These are phyloP conservation scores for Spathaspora sp. DNA, from an alignment of 805 yeast genomes.

Conservation along the genomic window DNA sequence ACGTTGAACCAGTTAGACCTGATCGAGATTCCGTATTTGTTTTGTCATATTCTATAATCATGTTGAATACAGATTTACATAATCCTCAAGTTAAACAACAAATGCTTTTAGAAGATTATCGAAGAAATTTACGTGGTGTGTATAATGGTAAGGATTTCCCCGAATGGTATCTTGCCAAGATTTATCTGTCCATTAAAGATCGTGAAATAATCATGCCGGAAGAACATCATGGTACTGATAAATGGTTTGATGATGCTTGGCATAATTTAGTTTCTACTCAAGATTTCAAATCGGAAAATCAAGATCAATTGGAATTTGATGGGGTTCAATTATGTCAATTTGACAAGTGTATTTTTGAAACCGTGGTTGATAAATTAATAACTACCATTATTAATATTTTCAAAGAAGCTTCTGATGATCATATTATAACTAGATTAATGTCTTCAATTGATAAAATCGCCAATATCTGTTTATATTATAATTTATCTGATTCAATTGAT, in stretches of 20 bases:
- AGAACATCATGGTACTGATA: slow-evolving; percentile 90
- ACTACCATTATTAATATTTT: slow-evolving; percentile 74
- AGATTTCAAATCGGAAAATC: slow-evolving; percentile 23
- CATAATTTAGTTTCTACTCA: slow-evolving; percentile 59
- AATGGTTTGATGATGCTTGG: slow-evolving; percentile 89
- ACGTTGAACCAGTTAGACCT: slow-evolving; percentile 51
- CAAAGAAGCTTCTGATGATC: slow-evolving; percentile 87
- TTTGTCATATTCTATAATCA: slow-evolving; percentile 83
- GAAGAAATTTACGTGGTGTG: slow-evolving; percentile 75
- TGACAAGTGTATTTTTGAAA: slow-evolving; percentile 68
- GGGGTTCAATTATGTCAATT: slow-evolving; percentile 41
- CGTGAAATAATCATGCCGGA: slow-evolving; percentile 97
- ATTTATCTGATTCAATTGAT: slow-evolving; percentile 55
- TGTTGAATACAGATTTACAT: slow-evolving; percentile 92
- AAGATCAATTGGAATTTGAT: slow-evolving; percentile 9
- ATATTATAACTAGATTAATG: slow-evolving; percentile 80
- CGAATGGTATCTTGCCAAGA: slow-evolving; percentile 76
- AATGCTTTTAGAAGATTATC: slow-evolving; percentile 84
- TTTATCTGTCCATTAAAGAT: slow-evolving; percentile 74
- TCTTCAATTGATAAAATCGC: slow-evolving; percentile 86
- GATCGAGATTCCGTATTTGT: slow-evolving; percentile 86
- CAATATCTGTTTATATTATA: slow-evolving; percentile 64
- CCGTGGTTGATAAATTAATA: slow-evolving; percentile 60
- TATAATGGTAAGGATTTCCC: slow-evolving; percentile 77
- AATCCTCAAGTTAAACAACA: slow-evolving; percentile 89